phyloP scores from a whole-genome alignment of 805 yeast genomes.

The Saccharomycopsis vini region DNA sequence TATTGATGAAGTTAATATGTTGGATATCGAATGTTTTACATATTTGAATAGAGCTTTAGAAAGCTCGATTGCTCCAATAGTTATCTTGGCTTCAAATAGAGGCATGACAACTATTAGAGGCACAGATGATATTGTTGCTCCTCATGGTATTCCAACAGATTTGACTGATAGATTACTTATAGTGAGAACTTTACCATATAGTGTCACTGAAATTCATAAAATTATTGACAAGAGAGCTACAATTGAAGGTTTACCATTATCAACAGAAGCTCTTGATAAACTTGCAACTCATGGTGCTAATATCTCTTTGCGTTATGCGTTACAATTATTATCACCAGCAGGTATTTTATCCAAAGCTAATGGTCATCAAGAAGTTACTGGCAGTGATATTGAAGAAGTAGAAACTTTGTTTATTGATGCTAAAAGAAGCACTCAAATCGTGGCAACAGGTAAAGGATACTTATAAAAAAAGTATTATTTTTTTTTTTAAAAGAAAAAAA shows the following conservation, averaged over 20 bases:
- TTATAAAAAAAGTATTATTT: too few species aligned
- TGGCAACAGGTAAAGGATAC: conserved; percentile 23
- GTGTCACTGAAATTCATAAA: conserved; percentile 67
- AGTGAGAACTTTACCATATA: conserved; percentile 86
- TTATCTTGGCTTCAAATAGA: conserved; percentile 90
- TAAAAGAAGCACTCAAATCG: conserved; percentile 63
- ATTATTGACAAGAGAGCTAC: conserved; percentile 77
- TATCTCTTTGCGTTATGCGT: conserved; percentile 82
- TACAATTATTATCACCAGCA: conserved; percentile 86
- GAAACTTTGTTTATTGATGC: conserved; percentile 79
- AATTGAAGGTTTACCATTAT: conserved; percentile 63
- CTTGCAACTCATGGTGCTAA: conserved; percentile 66
- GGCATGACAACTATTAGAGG: conserved; percentile 91
- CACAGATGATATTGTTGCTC: conserved; percentile 60
- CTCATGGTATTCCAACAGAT: conserved; percentile 97
- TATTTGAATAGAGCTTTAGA: conserved; percentile 91
- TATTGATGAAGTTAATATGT: conserved; percentile 97
- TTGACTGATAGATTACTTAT: conserved; percentile 84
- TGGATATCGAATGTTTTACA: conserved; percentile 95
- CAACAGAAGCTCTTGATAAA: conserved; percentile 60
- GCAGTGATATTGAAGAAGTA: conserved; percentile 76
- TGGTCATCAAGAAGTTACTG: conserved; percentile 59
- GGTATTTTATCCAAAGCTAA: conserved; percentile 69
- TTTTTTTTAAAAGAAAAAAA: too few species aligned
- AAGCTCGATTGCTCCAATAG: conserved; percentile 86